These are phyloP conservation scores for Penicillium soppii DNA, from an alignment of 495 filamentous ascomycete genomes.

Conservation along the genomic window DNA sequence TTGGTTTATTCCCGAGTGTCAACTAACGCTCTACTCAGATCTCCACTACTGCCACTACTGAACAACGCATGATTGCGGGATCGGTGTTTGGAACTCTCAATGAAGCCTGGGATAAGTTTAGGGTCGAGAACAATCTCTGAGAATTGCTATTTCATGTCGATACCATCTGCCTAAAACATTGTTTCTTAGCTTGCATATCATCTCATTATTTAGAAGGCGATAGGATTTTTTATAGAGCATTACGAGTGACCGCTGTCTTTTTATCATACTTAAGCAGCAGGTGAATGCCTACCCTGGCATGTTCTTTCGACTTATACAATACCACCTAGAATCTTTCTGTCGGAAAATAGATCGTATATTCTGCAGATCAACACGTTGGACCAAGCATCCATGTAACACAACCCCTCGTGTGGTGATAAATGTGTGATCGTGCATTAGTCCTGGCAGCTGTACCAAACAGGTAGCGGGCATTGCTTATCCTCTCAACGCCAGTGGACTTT, in stretches of 20 bases:
- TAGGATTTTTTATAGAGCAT: slow-evolving; percentile 1
- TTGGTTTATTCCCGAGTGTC: neutral
- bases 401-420: too few relatives aligned
- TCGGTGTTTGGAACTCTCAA: slow-evolving; percentile 91
- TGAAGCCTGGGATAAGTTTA: slow-evolving; percentile 98
- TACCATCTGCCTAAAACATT: slow-evolving; percentile 4
- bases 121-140: slow-evolving; percentile 71
- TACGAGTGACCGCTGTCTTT: neutral
- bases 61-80: slow-evolving; percentile 88
- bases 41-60: slow-evolving; percentile 82
- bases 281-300: too few relatives aligned
- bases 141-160: neutral
- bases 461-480: too few relatives aligned
- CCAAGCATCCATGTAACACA: too few relatives aligned
- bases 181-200: slow-evolving; percentile 8
- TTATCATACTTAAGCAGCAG: neutral
- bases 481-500: too few relatives aligned
- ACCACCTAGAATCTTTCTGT: too few relatives aligned
- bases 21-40: slow-evolving; percentile 54
- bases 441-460: too few relatives aligned
- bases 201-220: neutral
- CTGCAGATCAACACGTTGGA: too few relatives aligned
- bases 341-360: too few relatives aligned
- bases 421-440: too few relatives aligned
- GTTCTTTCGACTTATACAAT: too few relatives aligned